Evolutionary conservation across 345 rosid species (phyloP).

Genomic region (Lagerstroemia speciosa): DNA sequence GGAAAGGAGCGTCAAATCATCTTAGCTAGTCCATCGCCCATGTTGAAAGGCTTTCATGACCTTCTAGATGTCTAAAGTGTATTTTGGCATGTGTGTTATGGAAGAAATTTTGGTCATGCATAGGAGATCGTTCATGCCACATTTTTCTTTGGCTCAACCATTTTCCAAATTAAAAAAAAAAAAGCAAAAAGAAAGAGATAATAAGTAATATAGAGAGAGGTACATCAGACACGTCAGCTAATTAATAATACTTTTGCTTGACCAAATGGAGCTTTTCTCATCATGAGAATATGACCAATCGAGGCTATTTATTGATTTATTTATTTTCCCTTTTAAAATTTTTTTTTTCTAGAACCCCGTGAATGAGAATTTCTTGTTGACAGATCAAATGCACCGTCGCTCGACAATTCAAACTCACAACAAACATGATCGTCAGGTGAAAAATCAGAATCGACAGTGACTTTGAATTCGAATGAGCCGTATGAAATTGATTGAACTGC

Average conservation of each 20-base stretch:
- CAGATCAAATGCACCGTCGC: neutral
- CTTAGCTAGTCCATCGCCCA: no score
- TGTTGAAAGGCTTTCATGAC: neutral
- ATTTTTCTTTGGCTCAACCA: neutral
- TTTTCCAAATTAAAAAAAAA: neutral
- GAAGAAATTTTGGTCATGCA: neutral
- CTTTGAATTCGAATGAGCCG: neutral
- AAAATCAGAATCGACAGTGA: neutral
- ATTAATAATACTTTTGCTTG: conserved; percentile 1
- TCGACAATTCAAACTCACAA: no score
- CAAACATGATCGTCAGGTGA: conserved; percentile 1
- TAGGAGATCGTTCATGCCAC: neutral
- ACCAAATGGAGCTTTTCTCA: neutral
- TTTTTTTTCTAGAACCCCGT: neutral
- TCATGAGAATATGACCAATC: neutral
- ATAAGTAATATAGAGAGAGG: neutral
- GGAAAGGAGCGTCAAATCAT: no score
- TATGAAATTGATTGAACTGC: neutral
- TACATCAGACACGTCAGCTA: neutral
- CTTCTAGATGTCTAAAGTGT: neutral
- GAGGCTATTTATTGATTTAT: neutral
- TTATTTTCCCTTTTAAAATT: neutral
- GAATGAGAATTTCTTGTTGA: conserved; percentile 1
- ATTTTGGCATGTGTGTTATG: neutral
- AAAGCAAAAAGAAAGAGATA: no score